Percentiles rank a stretch among this genome's conserved stretches.
phyloP scores from a whole-genome alignment of 2,329 filamentous ascomycete species.

The Colletotrichum tropicale region DNA sequence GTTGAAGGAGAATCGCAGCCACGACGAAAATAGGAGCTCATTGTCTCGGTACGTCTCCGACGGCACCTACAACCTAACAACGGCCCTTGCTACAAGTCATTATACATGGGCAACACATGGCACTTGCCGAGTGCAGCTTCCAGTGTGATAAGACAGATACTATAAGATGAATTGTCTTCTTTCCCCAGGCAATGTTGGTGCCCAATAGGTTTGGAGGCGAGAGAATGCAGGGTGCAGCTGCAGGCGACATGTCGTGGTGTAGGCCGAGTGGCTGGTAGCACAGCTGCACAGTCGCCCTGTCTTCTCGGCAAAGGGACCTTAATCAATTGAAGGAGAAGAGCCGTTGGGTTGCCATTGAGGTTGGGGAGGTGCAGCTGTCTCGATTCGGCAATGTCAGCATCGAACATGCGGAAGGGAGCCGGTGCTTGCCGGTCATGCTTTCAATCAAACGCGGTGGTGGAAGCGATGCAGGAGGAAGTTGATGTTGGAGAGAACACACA shows the following conservation, averaged over 20 bases:
- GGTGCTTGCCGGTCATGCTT: neutral
- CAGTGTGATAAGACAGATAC: neutral
- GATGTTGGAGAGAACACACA: neutral
- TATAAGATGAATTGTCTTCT: neutral
- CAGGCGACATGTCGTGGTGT: neutral
- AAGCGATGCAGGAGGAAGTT: neutral
- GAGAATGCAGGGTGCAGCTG: conserved; percentile 5
- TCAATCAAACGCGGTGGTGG: neutral
- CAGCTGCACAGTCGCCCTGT: conserved; percentile 4
- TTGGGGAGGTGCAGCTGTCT: neutral
- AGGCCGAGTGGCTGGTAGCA: conserved; percentile 14
- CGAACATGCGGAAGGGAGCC: neutral
- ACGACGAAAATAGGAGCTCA: neutral
- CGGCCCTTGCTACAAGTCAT: conserved; percentile 8
- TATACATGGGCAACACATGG: conserved; percentile 3
- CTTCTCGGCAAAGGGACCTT: neutral
- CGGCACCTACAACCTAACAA: neutral
- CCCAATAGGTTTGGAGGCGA: neutral
- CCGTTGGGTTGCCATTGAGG: neutral
- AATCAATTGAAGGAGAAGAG: neutral
- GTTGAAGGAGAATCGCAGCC: neutral
- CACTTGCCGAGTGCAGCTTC: neutral
- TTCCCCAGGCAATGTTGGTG: neutral
- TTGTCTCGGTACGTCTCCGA: neutral
- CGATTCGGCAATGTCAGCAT: neutral